Evolutionary conservation across 192 early-diverging fungal genomes (phyloP), one percentile per base, ranked within the genome.

Genomic region (Backusella luteola): DNA sequence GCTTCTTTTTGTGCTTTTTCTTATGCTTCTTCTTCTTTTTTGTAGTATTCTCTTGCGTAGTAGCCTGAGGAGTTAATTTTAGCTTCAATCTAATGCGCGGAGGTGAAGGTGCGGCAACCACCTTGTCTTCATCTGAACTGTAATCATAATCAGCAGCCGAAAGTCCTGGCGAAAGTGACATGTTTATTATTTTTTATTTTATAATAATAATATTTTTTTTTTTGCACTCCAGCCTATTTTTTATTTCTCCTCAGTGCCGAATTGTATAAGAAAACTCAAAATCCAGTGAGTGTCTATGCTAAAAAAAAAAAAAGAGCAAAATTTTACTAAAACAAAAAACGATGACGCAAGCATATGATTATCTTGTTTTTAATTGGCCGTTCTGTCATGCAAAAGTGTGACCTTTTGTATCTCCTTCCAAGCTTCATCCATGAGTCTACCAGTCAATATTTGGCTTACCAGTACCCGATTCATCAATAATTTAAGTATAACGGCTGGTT

Each of bases 11-110:
- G 6, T 80, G 70, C n/a, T 80, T 66, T 21, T 80, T 70, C 38
- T 69, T 75, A 26, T 74, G 74, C 23, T 75, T 71, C 44, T 80
- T 75, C 46, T 80, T 74, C 68, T 76, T 75, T n/a, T 74, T 68
- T 69, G 75, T 76, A 12, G 70, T 70, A 8, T 63, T 32, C 23
- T 79, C 73, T 68, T 36, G 26, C 32, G 32, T 32, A 8, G 52
- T 14, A 9, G 56, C 3, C 9, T 69, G 67, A 53, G 69, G 79
- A 66, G 76, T 80, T n/a, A 80, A 38, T 38, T 69, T 71, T 15
- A 80, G 34, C 63, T 80, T 80, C 19, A 80, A 36, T 68, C 71
- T 80, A n/a, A 76, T 75, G 34, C 71, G 77, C 17, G 74, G 44
- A 34, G 29, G 52, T 14, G 66, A 26, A 21, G 74, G 69, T 9